These are phyloP conservation scores for Arctostaphylos glauca DNA, from an alignment of 148 eudicot species.

Conservation along the genomic window DNA sequence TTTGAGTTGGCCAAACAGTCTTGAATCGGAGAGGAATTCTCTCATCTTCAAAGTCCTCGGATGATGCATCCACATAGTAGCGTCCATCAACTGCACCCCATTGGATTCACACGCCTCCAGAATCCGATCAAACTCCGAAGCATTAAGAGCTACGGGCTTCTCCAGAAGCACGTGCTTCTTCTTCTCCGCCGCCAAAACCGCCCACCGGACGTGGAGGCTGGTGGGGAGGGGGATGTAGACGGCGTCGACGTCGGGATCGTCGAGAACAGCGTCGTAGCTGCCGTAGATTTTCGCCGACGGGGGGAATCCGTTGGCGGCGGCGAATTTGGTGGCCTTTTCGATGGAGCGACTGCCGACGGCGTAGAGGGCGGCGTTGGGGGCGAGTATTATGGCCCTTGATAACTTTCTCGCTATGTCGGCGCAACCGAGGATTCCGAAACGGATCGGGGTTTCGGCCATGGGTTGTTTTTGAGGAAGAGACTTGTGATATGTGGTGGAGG, in stretches of 20 bases:
- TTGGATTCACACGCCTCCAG: not conserved
- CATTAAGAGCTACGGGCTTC: not conserved
- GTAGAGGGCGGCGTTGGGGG: not conserved
- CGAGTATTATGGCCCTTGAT: not conserved
- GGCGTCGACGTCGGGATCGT: constrained; percentile 7
- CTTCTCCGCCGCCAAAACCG: constrained; percentile 4
- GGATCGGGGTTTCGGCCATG: not conserved
- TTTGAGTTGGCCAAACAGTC: constrained; percentile 4
- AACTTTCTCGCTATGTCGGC: not conserved
- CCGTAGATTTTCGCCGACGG: not conserved
- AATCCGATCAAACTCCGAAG: not conserved
- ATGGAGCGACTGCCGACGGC: constrained; percentile 9
- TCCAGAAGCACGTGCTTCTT: constrained; percentile 12
- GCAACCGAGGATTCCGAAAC: constrained; percentile 1
- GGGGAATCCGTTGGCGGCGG: not conserved
- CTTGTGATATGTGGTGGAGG: too few species aligned
- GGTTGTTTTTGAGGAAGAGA: too few species aligned
- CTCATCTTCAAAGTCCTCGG: not conserved
- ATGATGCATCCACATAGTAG: constrained; percentile 14
- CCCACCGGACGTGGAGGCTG: constrained; percentile 5
- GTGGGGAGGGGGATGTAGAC: constrained; percentile 14
- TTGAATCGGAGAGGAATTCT: not conserved
- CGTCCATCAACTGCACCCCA: constrained; percentile 13
- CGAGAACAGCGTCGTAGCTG: not conserved
- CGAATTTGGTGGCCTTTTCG: not conserved